Base-by-base conservation (phyloP, 352 stramenopile species). In the Chrysophaeum taylorii region DNA sequence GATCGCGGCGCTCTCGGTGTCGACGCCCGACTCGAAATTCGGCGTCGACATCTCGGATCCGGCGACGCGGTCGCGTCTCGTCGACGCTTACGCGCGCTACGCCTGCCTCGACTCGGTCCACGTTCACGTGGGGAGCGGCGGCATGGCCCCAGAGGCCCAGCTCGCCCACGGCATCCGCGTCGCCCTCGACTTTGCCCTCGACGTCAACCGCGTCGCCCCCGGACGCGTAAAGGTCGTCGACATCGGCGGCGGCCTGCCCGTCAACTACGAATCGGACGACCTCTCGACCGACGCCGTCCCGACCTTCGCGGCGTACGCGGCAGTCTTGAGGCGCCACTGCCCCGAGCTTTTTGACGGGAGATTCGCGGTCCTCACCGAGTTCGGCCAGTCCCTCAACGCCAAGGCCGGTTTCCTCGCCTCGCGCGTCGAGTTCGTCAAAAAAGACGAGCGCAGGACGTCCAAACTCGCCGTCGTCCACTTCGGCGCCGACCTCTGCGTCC, bases 321-420 rank as follows among this genome's bases (percentile, higher is more conserved):
- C 81, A 38, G 76, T 76, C 0, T 73, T 96, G 23, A 80, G 77
- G n/a, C 52, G 76, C 1, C 76, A 82, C 27, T 86, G 89, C 21
- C 89, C 88, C 0, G 81, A 90, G 70, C 77, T 96, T 14, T 94
- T 94, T 64, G 81, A 82, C n/a, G 87, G 80, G 33, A 79, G 80
- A 0, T 89, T 86, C 70, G 76, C 79, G 36, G 89, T 96, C 64
- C 86, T 96, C 70, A 96, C 90, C 21, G 90, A 96, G 78, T 96
- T 96, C 52, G 90, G 90, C 36, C 80, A 86, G 63, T 83, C 81
- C 50, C 73, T 94, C 52, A 89, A 93, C 60, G 82, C 87, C 23
- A 96, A 96, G 75, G 82, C 80, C 18, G 89, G 86, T 27, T 78
- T 93, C 42, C 87, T 87, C 0, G 88, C 92, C 14, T 89, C 85